Base-by-base conservation (phyloP, 129 eudicot genomes). In the Pulicaria dysenterica region DNA sequence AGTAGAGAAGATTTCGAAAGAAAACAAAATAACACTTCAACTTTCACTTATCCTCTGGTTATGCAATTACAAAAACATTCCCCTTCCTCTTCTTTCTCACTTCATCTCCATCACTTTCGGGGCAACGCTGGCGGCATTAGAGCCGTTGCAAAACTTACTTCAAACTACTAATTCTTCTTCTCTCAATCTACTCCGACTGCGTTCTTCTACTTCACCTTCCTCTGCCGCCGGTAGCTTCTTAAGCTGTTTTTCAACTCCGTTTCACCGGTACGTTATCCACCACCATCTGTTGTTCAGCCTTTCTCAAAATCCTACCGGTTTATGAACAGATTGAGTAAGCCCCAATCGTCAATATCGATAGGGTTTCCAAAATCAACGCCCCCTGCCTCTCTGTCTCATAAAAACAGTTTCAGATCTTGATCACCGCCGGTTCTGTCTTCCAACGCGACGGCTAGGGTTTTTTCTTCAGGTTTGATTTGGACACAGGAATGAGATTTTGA, bases 391-490 rank as follows among this genome's bases (percentile, higher is more conserved):
- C 31, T 13, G 17, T 6, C 36, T 37, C 12, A 8, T 8, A 37
- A 37, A 37, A 58, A n/a, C 65, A 58, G 65, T 34, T 58, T 36
- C 16, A 4, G 40, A 58, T 34, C 9, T 46, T 67, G 43, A 45
- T 9, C 31, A 14, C 41, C 6, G 46, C 13, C 46, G 14, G 43
- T 43, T 70, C 34, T 19, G 4, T n/a, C 0, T n/a, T n/a, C 54
- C 8, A 19, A 54, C n/a, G 77, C 15, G 16, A 74, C 69, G 38
- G 73, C 50, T 44, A 76, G 53, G 60, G 74, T 66, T 62, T 73
- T 2, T 36, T 60, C 38, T 46, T 72, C 58, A 44, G 76, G 57
- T 38, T 8, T 24, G 72, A 53, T 49, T 49, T 62, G 42, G 24
- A 51, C 39, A 38, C 0, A 34, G 41, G 63, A 38, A 38, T 66